Evolutionary conservation across 305 asterid species (phyloP).

Genomic region (Fraxinus paxiana): DNA sequence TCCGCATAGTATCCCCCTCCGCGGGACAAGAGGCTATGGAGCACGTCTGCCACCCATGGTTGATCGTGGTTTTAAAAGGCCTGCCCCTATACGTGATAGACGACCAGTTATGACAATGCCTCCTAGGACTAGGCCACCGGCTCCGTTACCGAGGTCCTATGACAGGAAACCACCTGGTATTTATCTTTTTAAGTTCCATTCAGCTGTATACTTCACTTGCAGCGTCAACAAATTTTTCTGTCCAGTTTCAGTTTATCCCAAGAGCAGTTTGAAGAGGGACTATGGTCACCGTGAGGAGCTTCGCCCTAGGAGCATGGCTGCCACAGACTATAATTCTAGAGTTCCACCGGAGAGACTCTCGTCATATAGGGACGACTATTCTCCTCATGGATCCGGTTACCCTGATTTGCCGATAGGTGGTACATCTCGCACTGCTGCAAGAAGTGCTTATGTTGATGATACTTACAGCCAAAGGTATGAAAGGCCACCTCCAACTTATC

Average conservation of each 20-base stretch:
- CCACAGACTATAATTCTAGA: constrained; percentile 58
- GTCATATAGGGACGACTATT: constrained; percentile 68
- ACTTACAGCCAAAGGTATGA: constrained; percentile 76
- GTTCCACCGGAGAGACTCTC: constrained; percentile 60
- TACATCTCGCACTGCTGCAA: constrained; percentile 50
- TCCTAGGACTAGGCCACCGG: constrained; percentile 64
- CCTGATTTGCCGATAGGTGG: constrained; percentile 73
- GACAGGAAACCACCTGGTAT: constrained; percentile 93
- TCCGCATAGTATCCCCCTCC: constrained; percentile 49
- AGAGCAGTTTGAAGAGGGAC: constrained; percentile 64
- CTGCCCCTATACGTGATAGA: constrained; percentile 63
- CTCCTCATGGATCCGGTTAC: constrained; percentile 68
- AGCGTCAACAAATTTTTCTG: not conserved
- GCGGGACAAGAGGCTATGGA: constrained; percentile 52
- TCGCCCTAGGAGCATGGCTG: constrained; percentile 71
- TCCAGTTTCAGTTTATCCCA: constrained; percentile 69
- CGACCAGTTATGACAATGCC: constrained; percentile 62
- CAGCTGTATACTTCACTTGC: constrained; percentile 1
- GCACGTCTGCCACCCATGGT: constrained; percentile 57
- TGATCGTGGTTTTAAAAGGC: constrained; percentile 64
- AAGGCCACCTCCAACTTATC: constrained; percentile 80
- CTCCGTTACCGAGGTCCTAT: constrained; percentile 74
- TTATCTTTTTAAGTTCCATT: constrained; percentile 9
- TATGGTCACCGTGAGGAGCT: constrained; percentile 70
- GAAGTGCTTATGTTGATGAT: constrained; percentile 82